Evolutionary conservation across 2,329 filamentous ascomycete species (phyloP).

Genomic region (Diaporthe sp.): DNA sequence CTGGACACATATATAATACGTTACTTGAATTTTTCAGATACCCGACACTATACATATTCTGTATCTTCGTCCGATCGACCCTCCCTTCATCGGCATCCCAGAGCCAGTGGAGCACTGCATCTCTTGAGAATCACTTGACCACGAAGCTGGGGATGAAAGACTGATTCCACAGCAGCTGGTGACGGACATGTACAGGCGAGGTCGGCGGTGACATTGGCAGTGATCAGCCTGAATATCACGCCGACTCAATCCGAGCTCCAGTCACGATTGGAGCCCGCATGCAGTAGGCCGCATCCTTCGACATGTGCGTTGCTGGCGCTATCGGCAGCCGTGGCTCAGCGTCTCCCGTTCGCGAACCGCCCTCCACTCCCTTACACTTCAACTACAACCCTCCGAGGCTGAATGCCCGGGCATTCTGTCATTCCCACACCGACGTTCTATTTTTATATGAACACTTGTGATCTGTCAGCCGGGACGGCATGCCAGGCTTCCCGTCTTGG

Average conservation of each 20-base stretch:
- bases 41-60: conserved; percentile 36
- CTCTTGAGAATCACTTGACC: background rate
- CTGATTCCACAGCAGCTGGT: background rate
- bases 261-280: conserved; percentile 13
- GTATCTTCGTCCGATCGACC: background rate
- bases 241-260: conserved; percentile 1
- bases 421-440: conserved; percentile 25
- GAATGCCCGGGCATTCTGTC: conserved; percentile 23
- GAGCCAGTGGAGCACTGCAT: background rate
- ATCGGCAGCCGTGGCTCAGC: conserved; percentile 11
- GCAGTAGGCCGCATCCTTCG: conserved; percentile 28
- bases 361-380: background rate
- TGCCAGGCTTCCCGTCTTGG: conserved; percentile 26
- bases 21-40: conserved; percentile 39
- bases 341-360: background rate
- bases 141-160: background rate
- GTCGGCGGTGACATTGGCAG: conserved; percentile 7
- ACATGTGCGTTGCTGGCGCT: background rate
- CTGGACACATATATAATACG: conserved; percentile 42
- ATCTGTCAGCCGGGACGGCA: conserved; percentile 23
- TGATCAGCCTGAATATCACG: conserved; percentile 28
- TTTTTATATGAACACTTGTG: conserved; percentile 8
- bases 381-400: background rate
- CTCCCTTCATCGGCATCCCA: background rate
- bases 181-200: background rate